Evolutionary conservation across 2,329 filamentous ascomycete genomes (phyloP).

Genomic region (Colletotrichum neosansevieriae): DNA sequence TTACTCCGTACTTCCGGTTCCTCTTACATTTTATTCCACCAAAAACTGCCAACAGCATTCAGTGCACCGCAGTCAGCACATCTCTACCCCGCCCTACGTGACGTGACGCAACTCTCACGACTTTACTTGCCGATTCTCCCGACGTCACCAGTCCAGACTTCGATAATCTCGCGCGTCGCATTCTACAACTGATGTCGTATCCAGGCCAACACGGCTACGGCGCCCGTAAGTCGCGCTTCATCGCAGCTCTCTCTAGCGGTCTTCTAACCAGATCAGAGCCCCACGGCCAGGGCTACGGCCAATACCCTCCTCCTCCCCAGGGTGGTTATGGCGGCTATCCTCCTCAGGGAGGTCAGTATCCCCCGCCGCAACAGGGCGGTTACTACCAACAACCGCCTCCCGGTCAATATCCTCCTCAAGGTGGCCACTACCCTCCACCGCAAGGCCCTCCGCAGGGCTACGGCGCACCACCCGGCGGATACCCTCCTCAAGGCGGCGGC

Average conservation of each 20-base stretch:
- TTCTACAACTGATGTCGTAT: constrained; percentile 49
- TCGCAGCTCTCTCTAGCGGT: neutral
- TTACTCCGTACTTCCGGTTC: constrained; percentile 2
- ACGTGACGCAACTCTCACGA: constrained; percentile 25
- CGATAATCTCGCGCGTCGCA: constrained; percentile 27
- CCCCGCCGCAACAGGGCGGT: constrained; percentile 52
- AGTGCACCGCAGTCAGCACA: constrained; percentile 22
- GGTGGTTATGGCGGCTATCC: constrained; percentile 47
- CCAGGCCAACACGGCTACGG: constrained; percentile 51
- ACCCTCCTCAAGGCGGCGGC: constrained; percentile 51
- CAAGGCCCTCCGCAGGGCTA: constrained; percentile 47
- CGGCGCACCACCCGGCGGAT: neutral
- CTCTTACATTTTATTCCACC: neutral
- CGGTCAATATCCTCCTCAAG: constrained; percentile 50
- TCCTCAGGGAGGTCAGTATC: constrained; percentile 52
- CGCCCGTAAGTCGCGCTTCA: constrained; percentile 45
- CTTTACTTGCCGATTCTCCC: constrained; percentile 16
- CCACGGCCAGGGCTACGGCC: constrained; percentile 54
- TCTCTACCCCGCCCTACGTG: constrained; percentile 28
- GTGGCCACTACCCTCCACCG: constrained; percentile 50
- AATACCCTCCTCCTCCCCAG: constrained; percentile 49
- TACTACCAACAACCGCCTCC: constrained; percentile 53
- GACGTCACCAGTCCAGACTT: constrained; percentile 5
- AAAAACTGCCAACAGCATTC: neutral
- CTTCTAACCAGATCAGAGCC: constrained; percentile 23